phyloP scores from a whole-genome alignment of 768 basidiomycete genomes.

The Amanita muscaria region DNA sequence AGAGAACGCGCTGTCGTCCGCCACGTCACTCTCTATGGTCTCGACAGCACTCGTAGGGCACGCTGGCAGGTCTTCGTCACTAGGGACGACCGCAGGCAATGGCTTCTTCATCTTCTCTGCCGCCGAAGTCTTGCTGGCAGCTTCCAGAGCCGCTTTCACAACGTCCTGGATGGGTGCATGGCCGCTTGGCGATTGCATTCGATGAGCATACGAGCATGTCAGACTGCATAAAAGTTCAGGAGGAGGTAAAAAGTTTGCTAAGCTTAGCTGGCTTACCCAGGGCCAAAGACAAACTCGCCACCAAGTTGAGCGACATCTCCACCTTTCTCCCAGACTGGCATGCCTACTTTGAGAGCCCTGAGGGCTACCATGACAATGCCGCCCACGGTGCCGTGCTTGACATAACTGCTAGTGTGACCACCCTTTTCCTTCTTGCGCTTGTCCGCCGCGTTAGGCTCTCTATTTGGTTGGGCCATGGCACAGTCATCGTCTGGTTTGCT shows the following conservation, averaged over 20 bases:
- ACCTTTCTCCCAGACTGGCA: conserved; percentile 77
- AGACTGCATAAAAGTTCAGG: conserved; percentile 31
- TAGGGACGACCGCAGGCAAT: not conserved
- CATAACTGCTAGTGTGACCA: conserved; percentile 35
- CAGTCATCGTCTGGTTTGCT: conserved; percentile 12
- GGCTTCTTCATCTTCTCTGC: conserved; percentile 2
- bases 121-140: not conserved
- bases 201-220: conserved; percentile 67
- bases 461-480: not conserved
- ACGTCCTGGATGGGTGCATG: conserved; percentile 70
- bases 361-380: conserved; percentile 70
- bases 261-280: conserved; percentile 23
- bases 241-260: not conserved
- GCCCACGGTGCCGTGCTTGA: conserved; percentile 53
- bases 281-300: conserved; percentile 69
- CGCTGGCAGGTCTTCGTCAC: not conserved
- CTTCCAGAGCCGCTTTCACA: conserved; percentile 41
- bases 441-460: not conserved
- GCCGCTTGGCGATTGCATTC: conserved; percentile 69
- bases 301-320: conserved; percentile 76
- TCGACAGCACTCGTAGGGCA: not conserved
- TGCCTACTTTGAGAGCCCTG: conserved; percentile 60
- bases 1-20: conserved; percentile 5
- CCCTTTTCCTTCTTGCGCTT: not conserved
- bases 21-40: not conserved